phyloP scores from a whole-genome alignment of 495 filamentous ascomycete genomes.

The Aspergillus asperescens region DNA sequence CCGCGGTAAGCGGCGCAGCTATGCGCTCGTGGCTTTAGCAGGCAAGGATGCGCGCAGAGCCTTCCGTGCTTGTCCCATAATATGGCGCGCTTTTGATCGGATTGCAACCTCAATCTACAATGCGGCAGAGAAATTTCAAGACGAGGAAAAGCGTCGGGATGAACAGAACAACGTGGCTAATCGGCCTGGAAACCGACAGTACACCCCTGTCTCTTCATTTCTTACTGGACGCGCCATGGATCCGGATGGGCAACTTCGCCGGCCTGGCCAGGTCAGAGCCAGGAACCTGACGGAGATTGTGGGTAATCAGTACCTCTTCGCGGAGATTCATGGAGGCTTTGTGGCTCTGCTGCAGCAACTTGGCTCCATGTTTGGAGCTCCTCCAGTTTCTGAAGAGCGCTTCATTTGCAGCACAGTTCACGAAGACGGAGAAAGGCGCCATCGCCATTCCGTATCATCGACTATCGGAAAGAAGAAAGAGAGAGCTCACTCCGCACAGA shows the following conservation, averaged over 20 bases:
- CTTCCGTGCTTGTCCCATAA: constrained; percentile 66
- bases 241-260: constrained; percentile 50
- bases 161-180: constrained; percentile 31
- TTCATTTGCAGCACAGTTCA: constrained; percentile 40
- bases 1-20: constrained; percentile 77
- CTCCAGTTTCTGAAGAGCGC: constrained; percentile 41
- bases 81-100: constrained; percentile 70
- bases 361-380: constrained; percentile 45
- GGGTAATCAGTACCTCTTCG: constrained; percentile 80
- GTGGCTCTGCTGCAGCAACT: constrained; percentile 67
- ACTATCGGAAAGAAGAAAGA: constrained; percentile 16
- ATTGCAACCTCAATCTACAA: constrained; percentile 71
- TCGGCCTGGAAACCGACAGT: constrained; percentile 28
- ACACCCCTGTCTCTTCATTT: constrained; percentile 59
- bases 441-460: constrained; percentile 22
- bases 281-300: constrained; percentile 81
- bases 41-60: constrained; percentile 66
- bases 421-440: constrained; percentile 25
- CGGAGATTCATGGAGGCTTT: constrained; percentile 77
- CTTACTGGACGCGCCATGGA: constrained; percentile 56
- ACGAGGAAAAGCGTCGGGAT: constrained; percentile 43
- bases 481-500: constrained; percentile 20
- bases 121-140: constrained; percentile 51
- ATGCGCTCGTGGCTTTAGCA: constrained; percentile 78
- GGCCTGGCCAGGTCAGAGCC: constrained; percentile 55